Conservation (phyloP, 148 eudicot species). For the Diospyros lotus region DNA sequence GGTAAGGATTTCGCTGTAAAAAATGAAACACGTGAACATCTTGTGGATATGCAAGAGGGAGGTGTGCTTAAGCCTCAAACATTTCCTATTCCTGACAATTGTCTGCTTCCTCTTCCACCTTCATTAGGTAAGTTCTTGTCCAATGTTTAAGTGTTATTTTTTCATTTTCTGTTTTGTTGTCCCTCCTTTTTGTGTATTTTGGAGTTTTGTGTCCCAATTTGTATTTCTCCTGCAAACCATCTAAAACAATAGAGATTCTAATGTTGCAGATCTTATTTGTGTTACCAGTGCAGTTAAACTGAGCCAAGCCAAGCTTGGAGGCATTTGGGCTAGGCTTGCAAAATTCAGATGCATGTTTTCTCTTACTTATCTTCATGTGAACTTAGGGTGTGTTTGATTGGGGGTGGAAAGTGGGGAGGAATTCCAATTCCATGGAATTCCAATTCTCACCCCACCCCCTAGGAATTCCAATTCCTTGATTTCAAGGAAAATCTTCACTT, state of each 20-base stretch:
- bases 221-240: not conserved
- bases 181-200: not conserved
- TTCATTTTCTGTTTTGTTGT: not conserved
- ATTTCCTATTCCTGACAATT: conserved; percentile 16
- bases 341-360: not conserved
- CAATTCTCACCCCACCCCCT: too few relatives aligned
- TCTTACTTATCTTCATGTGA: too few relatives aligned
- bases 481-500: too few relatives aligned
- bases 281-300: not conserved
- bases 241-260: not conserved
- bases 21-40: conserved; percentile 19
- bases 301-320: not conserved
- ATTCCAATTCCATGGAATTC: too few relatives aligned
- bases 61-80: conserved; percentile 18
- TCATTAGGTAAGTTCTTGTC: conserved; percentile 26
- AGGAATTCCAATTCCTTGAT: too few relatives aligned
- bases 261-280: not conserved
- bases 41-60: conserved; percentile 8
- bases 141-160: not conserved
- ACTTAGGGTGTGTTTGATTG: too few relatives aligned
- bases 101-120: conserved; percentile 46
- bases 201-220: not conserved
- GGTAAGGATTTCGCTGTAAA: conserved; percentile 20
- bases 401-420: too few relatives aligned
- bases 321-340: not conserved